Conservation (phyloP, 73 alveolate genomes). For the Tetrahymena thermophila region DNA sequence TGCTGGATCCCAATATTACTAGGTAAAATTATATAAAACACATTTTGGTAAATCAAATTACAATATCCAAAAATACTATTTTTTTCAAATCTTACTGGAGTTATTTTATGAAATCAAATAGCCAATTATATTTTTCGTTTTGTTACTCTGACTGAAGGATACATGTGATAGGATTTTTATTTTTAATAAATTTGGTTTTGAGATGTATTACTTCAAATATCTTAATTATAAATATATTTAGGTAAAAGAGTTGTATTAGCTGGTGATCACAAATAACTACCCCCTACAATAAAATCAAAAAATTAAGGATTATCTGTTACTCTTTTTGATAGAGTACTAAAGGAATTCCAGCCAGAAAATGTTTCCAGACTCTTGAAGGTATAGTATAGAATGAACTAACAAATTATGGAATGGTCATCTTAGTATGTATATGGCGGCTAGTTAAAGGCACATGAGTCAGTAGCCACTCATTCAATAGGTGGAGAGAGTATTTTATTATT, state of each 20-base stretch:
- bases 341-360: background rate
- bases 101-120: too few relatives aligned
- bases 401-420: conserved; percentile 91
- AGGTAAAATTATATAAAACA: conserved; percentile 35
- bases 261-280: conserved; percentile 97
- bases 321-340: conserved; percentile 83
- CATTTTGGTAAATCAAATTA: background rate
- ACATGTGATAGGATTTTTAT: background rate
- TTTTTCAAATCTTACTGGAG: background rate
- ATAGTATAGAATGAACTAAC: conserved; percentile 94
- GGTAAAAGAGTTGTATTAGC: conserved; percentile 88
- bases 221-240: background rate
- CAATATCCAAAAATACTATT: too few relatives aligned
- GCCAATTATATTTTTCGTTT: background rate
- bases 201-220: background rate
- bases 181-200: too few relatives aligned
- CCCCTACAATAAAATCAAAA: conserved; percentile 92
- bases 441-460: conserved; percentile 83
- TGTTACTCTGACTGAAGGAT: background rate
- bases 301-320: conserved; percentile 84
- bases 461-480: conserved; percentile 59
- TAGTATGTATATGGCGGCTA: conserved; percentile 80
- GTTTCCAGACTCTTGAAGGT: conserved; percentile 65
- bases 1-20: conserved; percentile 94
- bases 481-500: conserved; percentile 68